Base-by-base conservation (phyloP, 129 eudicot species). In the Flaveria trinervia region DNA sequence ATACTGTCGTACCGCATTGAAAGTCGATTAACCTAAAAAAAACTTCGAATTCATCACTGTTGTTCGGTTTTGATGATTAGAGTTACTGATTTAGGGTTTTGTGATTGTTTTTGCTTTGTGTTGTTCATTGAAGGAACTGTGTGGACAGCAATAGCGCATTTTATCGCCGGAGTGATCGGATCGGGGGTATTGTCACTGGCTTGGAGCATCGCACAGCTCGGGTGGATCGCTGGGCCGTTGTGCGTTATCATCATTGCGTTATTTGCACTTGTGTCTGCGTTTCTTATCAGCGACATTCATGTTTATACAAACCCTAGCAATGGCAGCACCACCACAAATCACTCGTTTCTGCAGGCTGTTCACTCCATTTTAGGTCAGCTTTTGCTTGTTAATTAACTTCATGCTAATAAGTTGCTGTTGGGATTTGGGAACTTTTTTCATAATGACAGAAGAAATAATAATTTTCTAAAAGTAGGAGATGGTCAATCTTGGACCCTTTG, bases 181-280 rank as follows among this genome's bases (percentile, higher is more conserved):
- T 86, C 96, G 28, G 98, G 98, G 15, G 91, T 93, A 33, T 77
- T 93, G 16, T 86, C 98, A 9, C 54, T 93, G 25, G 95, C 96
- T 52, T 93, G 98, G 96, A 86, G 96, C 51, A 33, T 88, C 82
- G 84, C 97, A 12, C 91, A 83, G 80, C 91, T 93, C 1, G 98
- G 98, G 9, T 93, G 98, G 97, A 79, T 93, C 71, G 96, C 92
- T 7, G 98, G 95, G 65, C 96, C 98, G 14, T 44, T 86, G n/a
- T 56, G 83, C 65, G 74, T 90, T 82, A 2, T 93, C 3, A 16
- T 71, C 5, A 84, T 90, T 48, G 95, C 92, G 2, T 70, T 82
- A 5, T 71, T 93, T n/a, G 70, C 85, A 6, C 85, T 88, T 45
- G 51, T 85, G 54, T 93, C 98, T 73, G 87, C 88, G 14, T 62